Evolutionary conservation across 331 rosid species (phyloP).

Genomic region (Acacia pycnantha): DNA sequence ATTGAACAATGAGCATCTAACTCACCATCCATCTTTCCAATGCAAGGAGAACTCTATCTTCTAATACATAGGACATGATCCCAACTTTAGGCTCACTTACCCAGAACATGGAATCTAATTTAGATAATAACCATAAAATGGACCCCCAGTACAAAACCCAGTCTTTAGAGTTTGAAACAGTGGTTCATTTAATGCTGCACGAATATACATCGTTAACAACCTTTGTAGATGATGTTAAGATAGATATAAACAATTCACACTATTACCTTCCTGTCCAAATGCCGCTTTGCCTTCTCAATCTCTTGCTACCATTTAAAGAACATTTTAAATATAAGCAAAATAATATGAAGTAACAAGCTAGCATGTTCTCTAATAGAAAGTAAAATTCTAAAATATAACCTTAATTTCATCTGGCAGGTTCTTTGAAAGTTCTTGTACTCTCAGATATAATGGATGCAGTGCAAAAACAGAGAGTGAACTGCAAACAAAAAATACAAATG

Average conservation of each 20-base stretch:
- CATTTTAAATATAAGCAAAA: constrained; percentile 28
- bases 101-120: background rate
- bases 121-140: constrained; percentile 3
- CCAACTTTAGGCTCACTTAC: constrained; percentile 2
- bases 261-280: constrained; percentile 79
- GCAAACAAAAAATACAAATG: constrained; percentile 34
- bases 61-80: constrained; percentile 2
- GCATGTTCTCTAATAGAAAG: constrained; percentile 32
- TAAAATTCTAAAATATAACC: constrained; percentile 44
- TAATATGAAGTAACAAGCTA: background rate
- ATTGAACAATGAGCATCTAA: constrained; percentile 1
- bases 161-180: constrained; percentile 21
- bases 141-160: background rate
- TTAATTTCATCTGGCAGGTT: constrained; percentile 73
- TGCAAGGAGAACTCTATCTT: constrained; percentile 2
- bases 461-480: constrained; percentile 97
- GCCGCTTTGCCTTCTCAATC: constrained; percentile 71
- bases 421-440: constrained; percentile 85
- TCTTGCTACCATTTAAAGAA: constrained; percentile 63
- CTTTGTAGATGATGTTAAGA: constrained; percentile 13
- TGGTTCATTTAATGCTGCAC: background rate
- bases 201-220: background rate
- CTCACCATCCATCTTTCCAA: constrained; percentile 13
- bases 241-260: constrained; percentile 21
- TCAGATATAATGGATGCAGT: constrained; percentile 88